Conservation (phyloP, 768 basidiomycete genomes). For the Hygrophorus pudorinus region DNA sequence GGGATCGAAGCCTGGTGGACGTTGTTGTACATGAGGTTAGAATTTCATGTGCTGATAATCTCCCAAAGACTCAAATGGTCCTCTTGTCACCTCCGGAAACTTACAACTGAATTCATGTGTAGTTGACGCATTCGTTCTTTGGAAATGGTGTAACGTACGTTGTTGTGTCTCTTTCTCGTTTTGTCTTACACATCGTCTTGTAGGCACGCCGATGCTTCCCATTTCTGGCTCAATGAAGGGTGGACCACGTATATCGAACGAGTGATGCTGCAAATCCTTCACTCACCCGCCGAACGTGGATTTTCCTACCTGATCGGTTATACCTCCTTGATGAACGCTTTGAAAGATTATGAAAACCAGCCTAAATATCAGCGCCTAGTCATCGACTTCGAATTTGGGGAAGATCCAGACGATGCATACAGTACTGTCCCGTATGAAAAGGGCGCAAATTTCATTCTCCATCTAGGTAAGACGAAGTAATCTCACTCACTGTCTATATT, state of each 20-base stretch:
- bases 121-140: slow-evolving; percentile 77
- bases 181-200: background rate
- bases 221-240: slow-evolving; percentile 89
- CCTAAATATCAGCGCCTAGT: slow-evolving; percentile 77
- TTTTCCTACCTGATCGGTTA: slow-evolving; percentile 74
- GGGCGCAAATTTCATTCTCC: slow-evolving; percentile 80
- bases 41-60: no score
- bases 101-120: no score
- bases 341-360: slow-evolving; percentile 45
- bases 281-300: slow-evolving; percentile 67
- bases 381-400: slow-evolving; percentile 60
- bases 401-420: slow-evolving; percentile 76
- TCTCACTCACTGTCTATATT: background rate
- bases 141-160: slow-evolving; percentile 78
- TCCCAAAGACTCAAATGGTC: no score
- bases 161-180: background rate
- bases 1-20: slow-evolving; percentile 79
- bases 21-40: slow-evolving; percentile 71
- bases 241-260: slow-evolving; percentile 95
- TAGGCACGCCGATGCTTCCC: slow-evolving; percentile 61
- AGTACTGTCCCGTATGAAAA: slow-evolving; percentile 76
- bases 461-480: slow-evolving; percentile 49
- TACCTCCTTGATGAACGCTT: slow-evolving; percentile 60
- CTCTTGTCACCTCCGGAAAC: no score
- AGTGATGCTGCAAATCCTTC: slow-evolving; percentile 56